Conservation (phyloP, 208 protist genomes). For the Balamuthia mandrillaris region DNA sequence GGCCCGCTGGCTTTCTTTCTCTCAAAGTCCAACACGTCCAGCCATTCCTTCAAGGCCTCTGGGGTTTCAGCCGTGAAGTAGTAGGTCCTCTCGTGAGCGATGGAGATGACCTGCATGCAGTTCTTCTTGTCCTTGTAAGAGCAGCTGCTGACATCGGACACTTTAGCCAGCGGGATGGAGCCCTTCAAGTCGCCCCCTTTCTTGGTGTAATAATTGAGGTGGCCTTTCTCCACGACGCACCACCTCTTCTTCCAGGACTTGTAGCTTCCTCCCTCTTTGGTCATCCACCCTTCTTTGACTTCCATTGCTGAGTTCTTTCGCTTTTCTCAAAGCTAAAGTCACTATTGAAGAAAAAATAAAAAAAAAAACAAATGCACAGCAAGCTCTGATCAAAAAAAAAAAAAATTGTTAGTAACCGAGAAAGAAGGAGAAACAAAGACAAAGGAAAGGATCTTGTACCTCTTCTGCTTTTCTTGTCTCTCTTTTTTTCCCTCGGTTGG, state of each 20-base stretch:
- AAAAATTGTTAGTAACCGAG: no score
- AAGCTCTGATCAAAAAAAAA: no score
- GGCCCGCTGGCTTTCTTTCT: background rate
- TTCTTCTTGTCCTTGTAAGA: slow-evolving; percentile 17
- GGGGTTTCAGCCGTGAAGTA: background rate
- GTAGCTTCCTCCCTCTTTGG: background rate
- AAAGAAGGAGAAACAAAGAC: no score
- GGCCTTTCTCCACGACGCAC: background rate
- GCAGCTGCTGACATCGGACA: background rate
- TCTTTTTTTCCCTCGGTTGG: no score
- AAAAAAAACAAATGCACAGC: no score
- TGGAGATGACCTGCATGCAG: background rate
- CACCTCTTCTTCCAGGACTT: slow-evolving; percentile 4
- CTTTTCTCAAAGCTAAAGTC: no score
- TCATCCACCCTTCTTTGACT: background rate
- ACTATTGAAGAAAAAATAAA: no score
- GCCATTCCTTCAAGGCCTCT: background rate
- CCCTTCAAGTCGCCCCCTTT: slow-evolving; percentile 9
- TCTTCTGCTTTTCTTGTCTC: no score
- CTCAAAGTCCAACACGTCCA: background rate
- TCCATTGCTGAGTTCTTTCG: no score
- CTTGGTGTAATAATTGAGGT: background rate
- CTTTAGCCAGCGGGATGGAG: background rate
- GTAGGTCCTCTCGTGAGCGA: background rate
- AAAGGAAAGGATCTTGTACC: no score